Evolutionary conservation across 495 filamentous ascomycete genomes (phyloP).

Genomic region (Podospora conica): DNA sequence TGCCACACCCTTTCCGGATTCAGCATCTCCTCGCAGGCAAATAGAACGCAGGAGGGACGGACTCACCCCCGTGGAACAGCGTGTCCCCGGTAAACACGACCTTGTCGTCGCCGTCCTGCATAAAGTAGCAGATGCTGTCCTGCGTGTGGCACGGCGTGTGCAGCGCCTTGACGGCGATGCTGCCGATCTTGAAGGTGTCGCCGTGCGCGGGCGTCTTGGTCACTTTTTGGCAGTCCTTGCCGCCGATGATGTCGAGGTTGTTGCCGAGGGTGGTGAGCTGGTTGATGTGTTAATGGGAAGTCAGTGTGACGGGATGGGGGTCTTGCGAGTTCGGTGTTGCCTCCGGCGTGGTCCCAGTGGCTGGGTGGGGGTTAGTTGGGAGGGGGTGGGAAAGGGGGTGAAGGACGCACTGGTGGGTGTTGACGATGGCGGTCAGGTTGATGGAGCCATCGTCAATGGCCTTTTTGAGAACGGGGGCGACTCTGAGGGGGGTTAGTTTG

Average conservation of each 20-base stretch:
- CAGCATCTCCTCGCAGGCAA: slow-evolving; percentile 2
- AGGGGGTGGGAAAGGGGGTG: background rate
- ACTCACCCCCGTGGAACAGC: slow-evolving; percentile 80
- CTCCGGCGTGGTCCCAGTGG: slow-evolving; percentile 92
- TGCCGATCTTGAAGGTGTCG: slow-evolving; percentile 75
- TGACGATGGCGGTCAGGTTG: slow-evolving; percentile 82
- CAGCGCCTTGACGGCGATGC: slow-evolving; percentile 79
- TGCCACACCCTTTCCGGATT: slow-evolving; percentile 68
- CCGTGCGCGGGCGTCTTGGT: slow-evolving; percentile 67
- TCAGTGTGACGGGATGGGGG: background rate
- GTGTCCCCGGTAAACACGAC: slow-evolving; percentile 96
- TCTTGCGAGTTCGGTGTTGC: slow-evolving; percentile 72
- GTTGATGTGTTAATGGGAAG: slow-evolving; percentile 11
- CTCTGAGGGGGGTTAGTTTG: slow-evolving; percentile 44
- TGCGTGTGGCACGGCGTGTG: slow-evolving; percentile 98
- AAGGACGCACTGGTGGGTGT: slow-evolving; percentile 83
- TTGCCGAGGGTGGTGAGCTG: slow-evolving; percentile 62
- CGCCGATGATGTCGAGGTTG: slow-evolving; percentile 71
- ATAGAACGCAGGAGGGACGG: background rate
- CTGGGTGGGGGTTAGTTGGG: slow-evolving; percentile 36
- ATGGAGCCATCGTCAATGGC: slow-evolving; percentile 65
- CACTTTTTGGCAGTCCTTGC: slow-evolving; percentile 76
- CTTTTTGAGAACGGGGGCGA: slow-evolving; percentile 70
- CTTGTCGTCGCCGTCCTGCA: slow-evolving; percentile 73
- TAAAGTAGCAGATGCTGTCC: slow-evolving; percentile 87